phyloP scores from a whole-genome alignment of 805 yeast genomes.

The Yarrowia osloensis region DNA sequence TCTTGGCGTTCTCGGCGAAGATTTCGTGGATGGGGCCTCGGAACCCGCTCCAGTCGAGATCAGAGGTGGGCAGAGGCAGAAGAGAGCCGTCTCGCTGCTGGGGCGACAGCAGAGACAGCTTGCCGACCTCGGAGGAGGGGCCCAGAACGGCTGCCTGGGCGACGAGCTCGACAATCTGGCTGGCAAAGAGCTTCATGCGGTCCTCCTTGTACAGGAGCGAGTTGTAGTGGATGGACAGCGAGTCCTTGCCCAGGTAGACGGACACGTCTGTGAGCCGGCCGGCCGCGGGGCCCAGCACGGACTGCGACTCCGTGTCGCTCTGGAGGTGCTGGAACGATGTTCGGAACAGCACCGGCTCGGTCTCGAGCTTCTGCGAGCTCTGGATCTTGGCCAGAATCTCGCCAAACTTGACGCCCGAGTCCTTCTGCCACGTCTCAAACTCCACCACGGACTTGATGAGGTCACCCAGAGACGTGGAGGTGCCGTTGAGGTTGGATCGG shows the following conservation, averaged over 20 bases:
- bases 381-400: conserved; percentile 59
- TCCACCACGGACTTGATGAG: conserved; percentile 51
- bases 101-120: conserved; percentile 67
- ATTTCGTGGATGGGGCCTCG: conserved; percentile 97
- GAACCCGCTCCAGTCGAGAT: conserved; percentile 87
- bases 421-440: conserved; percentile 39
- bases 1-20: conserved; percentile 80
- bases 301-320: conserved; percentile 27
- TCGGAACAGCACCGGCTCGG: conserved; percentile 64
- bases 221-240: conserved; percentile 63
- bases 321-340: conserved; percentile 33
- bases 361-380: conserved; percentile 52
- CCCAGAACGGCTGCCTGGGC: conserved; percentile 34
- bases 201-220: conserved; percentile 68
- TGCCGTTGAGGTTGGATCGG: conserved; percentile 54
- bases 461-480: conserved; percentile 49
- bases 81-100: conserved; percentile 51
- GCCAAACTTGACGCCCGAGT: conserved; percentile 51
- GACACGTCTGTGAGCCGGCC: conserved; percentile 58
- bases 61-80: conserved; percentile 84
- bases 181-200: conserved; percentile 65
- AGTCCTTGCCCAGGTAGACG: conserved; percentile 45
- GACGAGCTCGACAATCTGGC: conserved; percentile 51
- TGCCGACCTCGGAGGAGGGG: conserved; percentile 44
- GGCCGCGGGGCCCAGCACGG: conserved; percentile 31